A percentile compares a stretch with the other conserved stretches of the same genome.
phyloP scores from a whole-genome alignment of 352 stramenopile genomes.

The Phytophthora quininea region DNA sequence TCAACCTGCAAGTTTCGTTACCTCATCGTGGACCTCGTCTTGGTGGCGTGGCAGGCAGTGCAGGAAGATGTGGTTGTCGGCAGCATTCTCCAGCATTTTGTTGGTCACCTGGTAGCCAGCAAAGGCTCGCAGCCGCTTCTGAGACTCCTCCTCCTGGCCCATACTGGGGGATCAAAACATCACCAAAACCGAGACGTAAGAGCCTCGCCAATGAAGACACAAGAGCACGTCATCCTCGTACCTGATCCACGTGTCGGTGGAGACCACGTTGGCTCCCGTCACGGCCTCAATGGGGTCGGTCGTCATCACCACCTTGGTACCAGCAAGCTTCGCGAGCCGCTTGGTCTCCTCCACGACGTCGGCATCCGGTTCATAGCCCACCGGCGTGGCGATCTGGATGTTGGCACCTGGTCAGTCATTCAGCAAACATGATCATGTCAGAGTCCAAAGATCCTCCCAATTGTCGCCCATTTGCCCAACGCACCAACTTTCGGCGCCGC shows the following conservation, averaged over 20 bases:
- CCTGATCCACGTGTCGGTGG: conserved; percentile 98
- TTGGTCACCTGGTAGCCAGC: conserved; percentile 95
- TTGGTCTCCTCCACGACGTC: conserved; percentile 92
- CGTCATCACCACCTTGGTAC: conserved; percentile 83
- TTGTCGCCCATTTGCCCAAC: conserved; percentile 3
- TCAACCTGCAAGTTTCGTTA: conserved; percentile 33
- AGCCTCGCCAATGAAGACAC: background rate
- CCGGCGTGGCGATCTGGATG: conserved; percentile 95
- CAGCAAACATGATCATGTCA: too few relatives aligned
- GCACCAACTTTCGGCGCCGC: conserved; percentile 89
- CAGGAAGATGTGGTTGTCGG: conserved; percentile 94
- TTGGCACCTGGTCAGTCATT: conserved; percentile 61
- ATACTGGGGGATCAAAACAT: conserved; percentile 54
- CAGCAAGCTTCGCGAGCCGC: conserved; percentile 74
- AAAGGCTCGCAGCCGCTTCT: conserved; percentile 94
- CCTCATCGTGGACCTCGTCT: conserved; percentile 97
- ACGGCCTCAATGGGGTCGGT: conserved; percentile 94
- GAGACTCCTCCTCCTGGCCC: conserved; percentile 94
- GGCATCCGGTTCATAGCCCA: conserved; percentile 92
- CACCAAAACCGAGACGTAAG: background rate
- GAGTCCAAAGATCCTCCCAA: too few relatives aligned
- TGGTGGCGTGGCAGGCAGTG: conserved; percentile 97
- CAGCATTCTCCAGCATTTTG: conserved; percentile 92
- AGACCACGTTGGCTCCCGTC: conserved; percentile 93
- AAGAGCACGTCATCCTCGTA: conserved; percentile 6